Percentiles rank a stretch among this genome's conserved stretches.
phyloP scores from a whole-genome alignment of 352 stramenopile species.

The Saprolegnia diclina region DNA sequence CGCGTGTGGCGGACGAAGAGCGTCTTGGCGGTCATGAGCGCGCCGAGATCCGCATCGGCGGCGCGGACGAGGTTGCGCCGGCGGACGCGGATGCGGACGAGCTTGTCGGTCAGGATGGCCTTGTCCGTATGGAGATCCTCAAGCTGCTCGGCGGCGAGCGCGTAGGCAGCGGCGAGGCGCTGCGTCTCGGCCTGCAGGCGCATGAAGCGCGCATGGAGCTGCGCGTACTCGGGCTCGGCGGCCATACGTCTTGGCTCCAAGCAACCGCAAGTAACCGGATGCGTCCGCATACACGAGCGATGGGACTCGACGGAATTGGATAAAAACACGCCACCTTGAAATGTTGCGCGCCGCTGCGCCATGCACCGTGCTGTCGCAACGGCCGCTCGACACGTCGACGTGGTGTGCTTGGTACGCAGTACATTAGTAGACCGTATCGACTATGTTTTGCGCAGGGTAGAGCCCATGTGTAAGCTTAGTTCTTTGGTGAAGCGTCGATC shows the following conservation, averaged over 20 bases:
- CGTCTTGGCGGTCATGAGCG: not conserved
- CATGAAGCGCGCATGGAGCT: slow-evolving; percentile 35
- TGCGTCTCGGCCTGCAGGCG: slow-evolving; percentile 38
- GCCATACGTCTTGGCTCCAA: not conserved
- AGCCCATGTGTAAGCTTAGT: no score
- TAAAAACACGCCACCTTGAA: not conserved
- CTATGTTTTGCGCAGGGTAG: no score
- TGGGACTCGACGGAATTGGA: not conserved
- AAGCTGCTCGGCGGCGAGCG: slow-evolving; percentile 36
- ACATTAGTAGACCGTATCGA: no score
- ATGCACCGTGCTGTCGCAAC: not conserved
- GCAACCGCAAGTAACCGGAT: not conserved
- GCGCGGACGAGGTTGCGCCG: slow-evolving; percentile 38
- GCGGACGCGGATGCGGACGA: slow-evolving; percentile 41
- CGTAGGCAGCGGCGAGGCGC: slow-evolving; percentile 34
- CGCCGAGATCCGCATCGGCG: not conserved
- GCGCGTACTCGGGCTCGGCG: slow-evolving; percentile 22
- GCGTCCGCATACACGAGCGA: not conserved
- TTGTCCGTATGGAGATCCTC: slow-evolving; percentile 39
- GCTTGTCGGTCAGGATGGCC: slow-evolving; percentile 44
- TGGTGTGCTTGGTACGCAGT: no score
- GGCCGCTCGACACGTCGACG: no score
- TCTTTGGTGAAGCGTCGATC: no score
- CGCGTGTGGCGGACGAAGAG: slow-evolving; percentile 6
- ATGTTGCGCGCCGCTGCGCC: not conserved